Base-by-base conservation (phyloP, 371 early-diverging fungal species). In the Mucor velutinosus region DNA sequence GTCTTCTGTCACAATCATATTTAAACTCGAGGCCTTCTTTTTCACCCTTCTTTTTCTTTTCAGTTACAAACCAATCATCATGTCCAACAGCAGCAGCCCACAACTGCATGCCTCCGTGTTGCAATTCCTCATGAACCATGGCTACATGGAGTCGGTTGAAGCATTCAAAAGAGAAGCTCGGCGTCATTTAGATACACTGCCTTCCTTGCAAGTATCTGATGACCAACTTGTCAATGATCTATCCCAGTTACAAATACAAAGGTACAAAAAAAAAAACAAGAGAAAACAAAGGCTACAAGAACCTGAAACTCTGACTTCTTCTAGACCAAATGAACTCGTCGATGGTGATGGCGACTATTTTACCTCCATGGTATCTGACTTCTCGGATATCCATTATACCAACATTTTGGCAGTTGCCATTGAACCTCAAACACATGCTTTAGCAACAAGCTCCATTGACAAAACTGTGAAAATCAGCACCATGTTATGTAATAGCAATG, bases 401-500 rank as follows among this genome's bases (percentile, higher is more conserved):
- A 89, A 89, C 62, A 83, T 90, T 66, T 69, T 89, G 4, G 74
- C 80, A 3, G 78, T 83, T n/a, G 69, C 80, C 0, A 55, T 83
- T 29, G 72, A 71, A 10, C 72, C 81, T 11, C 51, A 76, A 56
- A 65, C 82, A 61, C 58, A 74, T 5, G 73, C 79, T 7, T 62
- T 90, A 21, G 80, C 85, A 7, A 87, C 90, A 0, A 83, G 86
- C 29, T 84, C 90, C 7, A 83, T 89, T 11, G 91, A 93, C 72
- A 86, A 89, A 59, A 81, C 87, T 1, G 85, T 92, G 17, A 85
- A 87, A 55, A 66, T 92, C 11, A 82, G 81, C 12, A 74, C 80
- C 7, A 60, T 78, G 43, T 69, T 78, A n/a, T 56, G 41, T 27
- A 66, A 66, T 2, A 78, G 76, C 2, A 69, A 77, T 32, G 58